Evolutionary conservation across 371 early-diverging fungal genomes (phyloP), one percentile per base, ranked within the genome.

Genomic region (Lichtheimia corymbifera): DNA sequence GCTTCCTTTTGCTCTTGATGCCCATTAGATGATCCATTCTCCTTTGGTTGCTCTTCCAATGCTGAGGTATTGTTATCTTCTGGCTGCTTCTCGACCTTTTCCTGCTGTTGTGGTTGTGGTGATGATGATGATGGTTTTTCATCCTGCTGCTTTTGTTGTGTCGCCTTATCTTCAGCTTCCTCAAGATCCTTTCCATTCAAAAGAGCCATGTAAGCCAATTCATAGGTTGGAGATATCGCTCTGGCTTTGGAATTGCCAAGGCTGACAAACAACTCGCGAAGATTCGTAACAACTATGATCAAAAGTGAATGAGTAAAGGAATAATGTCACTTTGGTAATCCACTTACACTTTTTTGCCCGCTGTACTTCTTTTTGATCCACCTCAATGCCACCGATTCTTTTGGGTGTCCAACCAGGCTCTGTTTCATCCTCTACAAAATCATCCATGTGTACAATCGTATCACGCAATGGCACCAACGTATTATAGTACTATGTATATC

Each of bases 381-480:
- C 85, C 5, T 71, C 68, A 20, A 88, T 88, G 1, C 90, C 88
- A 44, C 84, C 83, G 44, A 80, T 83, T n/a, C 77, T 79, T 28
- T 76, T 82, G 5, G 65, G 64, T 28, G 75, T 69, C 71, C 85
- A 80, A 14, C 66, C 64, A 22, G 60, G 58, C 12, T 64, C 63
- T 12, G 55, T 30, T 50, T 86, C 83, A 63, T 88, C 80, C 77
- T 88, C 83, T 2, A 71, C 67, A 62, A 69, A 80, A 7, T 61
- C 40, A 27, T 75, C 83, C 72, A 81, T 85, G 18, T 78, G 42
- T 54, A 89, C 61, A 17, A 89, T 80, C 0, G 89, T 72, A 12
- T 82, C 66, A 0, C 91, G 83, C 7, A 95, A 77, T 3, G 87
- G 85, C 40, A 76, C 58, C 15, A 95, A 65, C 0, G 93, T 90